Evolutionary conservation across 2,329 filamentous ascomycete genomes (phyloP).

Genomic region (Cladophialophora immunda): DNA sequence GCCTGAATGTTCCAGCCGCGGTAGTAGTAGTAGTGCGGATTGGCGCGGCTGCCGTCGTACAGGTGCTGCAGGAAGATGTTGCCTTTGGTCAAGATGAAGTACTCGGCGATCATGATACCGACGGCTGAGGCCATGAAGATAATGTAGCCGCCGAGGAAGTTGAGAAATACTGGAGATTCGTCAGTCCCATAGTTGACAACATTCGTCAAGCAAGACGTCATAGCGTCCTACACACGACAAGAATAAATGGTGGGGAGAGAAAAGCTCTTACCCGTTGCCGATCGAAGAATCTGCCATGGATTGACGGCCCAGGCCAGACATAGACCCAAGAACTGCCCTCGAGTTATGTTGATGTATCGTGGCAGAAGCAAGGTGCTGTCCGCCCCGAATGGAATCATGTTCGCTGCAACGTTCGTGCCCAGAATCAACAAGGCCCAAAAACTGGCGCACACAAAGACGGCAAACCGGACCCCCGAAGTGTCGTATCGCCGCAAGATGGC

Average conservation of each 20-base stretch:
- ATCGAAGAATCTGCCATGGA: slow-evolving; percentile 22
- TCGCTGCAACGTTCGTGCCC: slow-evolving; percentile 18
- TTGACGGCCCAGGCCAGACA: slow-evolving; percentile 15
- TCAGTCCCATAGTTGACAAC: background rate
- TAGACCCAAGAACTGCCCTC: slow-evolving; percentile 16
- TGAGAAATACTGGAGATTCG: slow-evolving; percentile 4
- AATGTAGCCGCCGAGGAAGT: slow-evolving; percentile 23
- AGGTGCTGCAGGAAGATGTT: slow-evolving; percentile 20
- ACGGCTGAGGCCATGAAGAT: slow-evolving; percentile 23
- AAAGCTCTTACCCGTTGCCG: slow-evolving; percentile 9
- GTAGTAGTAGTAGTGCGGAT: slow-evolving; percentile 15
- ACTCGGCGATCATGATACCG: slow-evolving; percentile 22
- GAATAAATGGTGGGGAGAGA: background rate
- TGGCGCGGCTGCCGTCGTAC: slow-evolving; percentile 12
- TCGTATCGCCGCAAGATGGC: slow-evolving; percentile 17
- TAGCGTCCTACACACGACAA: too few species aligned
- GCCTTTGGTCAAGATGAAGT: slow-evolving; percentile 18
- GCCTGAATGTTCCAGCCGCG: slow-evolving; percentile 21
- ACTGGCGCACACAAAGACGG: slow-evolving; percentile 14
- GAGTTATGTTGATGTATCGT: slow-evolving; percentile 22
- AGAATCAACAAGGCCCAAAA: slow-evolving; percentile 17
- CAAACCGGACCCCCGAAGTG: slow-evolving; percentile 12
- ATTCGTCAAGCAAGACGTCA: too few species aligned
- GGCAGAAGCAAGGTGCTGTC: slow-evolving; percentile 17
- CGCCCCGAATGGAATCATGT: slow-evolving; percentile 26